Evolutionary conservation across 257 asterid species (phyloP), one percentile per base, ranked within the genome.

Genomic region (Oldenlandia corymbosa): DNA sequence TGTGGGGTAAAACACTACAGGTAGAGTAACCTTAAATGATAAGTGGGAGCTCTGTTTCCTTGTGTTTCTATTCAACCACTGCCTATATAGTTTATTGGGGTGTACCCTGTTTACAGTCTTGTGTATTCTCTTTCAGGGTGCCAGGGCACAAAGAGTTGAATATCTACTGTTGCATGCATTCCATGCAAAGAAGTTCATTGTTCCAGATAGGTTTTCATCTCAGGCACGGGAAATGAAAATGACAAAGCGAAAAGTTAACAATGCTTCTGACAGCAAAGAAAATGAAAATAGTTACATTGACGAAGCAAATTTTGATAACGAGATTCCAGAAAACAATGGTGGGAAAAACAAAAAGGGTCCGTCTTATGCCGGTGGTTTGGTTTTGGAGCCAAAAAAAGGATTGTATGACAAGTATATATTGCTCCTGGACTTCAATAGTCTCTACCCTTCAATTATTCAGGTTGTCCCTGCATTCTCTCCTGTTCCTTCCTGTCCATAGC

Each of bases 401-500:
- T 81, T 93, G 42, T 93, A 93, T 69, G 99, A 93, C 82, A 93
- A 93, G 78, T 93, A 84, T 76, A 80, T 85, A 60, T 78, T 93
- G 71, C 96, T 93, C 71, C 79, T 93, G 78, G 99, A 93, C 81
- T 93, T 93, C 84, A 93, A 93, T 87, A 93, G 99, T 78, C 97
- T 93, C 65, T 93, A 93, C 81, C 99, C 99, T 68, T 93, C 99
- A 58, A 93, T 93, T 67, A 93, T 93, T 81, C 99, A 85, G 97
- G 99, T 87, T 65, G 56, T 65, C 30, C 60, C 31, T 72, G 18
- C 55, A 46, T 37, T 66, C 54, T 43, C 62, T 34, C 51, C 52
- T 66, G 54, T 36, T 56, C 57, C 48, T 60, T 75, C 71, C 48
- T 26, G n/a, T 36, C 51, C 31, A 48, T 34, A 55, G 53, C 68